Conservation (phyloP, 2,329 filamentous ascomycete genomes). For the Diplodia corticola region DNA sequence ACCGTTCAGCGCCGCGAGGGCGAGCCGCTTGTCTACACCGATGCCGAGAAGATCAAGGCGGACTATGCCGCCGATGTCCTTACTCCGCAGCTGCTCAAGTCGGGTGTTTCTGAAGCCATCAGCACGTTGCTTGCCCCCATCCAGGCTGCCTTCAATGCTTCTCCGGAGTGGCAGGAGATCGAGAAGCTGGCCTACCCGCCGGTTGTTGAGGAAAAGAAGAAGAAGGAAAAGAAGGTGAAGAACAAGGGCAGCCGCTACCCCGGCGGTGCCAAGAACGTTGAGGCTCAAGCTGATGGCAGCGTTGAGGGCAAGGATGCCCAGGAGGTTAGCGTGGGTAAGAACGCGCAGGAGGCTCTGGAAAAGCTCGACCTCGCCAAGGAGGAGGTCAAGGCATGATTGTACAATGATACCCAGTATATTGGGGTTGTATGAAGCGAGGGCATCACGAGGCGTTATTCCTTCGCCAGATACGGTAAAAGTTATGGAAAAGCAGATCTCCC, state of each 20-base stretch:
- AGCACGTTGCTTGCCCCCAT: constrained; percentile 76
- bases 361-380: constrained; percentile 27
- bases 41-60: constrained; percentile 70
- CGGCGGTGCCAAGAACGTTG: constrained; percentile 43
- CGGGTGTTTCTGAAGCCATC: constrained; percentile 74
- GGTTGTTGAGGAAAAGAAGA: constrained; percentile 57
- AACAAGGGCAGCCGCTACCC: constrained; percentile 70
- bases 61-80: constrained; percentile 81
- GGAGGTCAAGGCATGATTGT: constrained; percentile 22
- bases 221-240: constrained; percentile 66
- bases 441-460: not conserved
- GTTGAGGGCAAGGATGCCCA: constrained; percentile 46
- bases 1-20: constrained; percentile 66
- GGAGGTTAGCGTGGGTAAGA: constrained; percentile 43
- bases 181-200: constrained; percentile 80
- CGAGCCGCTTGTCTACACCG: constrained; percentile 77
- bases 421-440: not conserved
- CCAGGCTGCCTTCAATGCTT: constrained; percentile 68
- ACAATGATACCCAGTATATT: constrained; percentile 3
- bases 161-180: constrained; percentile 77
- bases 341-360: constrained; percentile 38
- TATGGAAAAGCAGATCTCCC: not conserved
- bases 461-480: constrained; percentile 2
- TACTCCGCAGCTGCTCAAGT: constrained; percentile 84
- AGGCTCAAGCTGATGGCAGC: constrained; percentile 48